These are phyloP conservation scores for Akanthomyces uredinophilus DNA, from an alignment of 2,329 filamentous ascomycete genomes.

Conservation along the genomic window DNA sequence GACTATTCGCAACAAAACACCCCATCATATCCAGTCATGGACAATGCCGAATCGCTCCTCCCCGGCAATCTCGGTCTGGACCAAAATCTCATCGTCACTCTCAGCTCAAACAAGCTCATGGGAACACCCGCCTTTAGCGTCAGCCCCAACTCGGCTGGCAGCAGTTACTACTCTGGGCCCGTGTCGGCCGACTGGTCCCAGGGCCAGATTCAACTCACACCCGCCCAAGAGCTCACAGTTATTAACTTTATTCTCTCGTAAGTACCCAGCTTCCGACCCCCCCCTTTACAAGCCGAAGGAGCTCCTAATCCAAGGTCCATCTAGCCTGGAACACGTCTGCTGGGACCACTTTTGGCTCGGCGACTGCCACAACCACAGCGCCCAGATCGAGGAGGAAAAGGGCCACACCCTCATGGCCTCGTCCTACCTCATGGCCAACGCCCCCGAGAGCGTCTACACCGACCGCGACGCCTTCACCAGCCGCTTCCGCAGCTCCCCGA, in stretches of 20 bases:
- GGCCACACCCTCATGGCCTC: constrained; percentile 43
- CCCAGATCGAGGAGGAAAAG: constrained; percentile 27
- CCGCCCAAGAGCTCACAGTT: constrained; percentile 38
- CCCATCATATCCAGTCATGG: constrained; percentile 4
- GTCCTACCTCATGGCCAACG: constrained; percentile 36
- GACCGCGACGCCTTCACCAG: constrained; percentile 22
- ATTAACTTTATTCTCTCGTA: constrained; percentile 53
- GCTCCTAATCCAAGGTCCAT: not conserved
- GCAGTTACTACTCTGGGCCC: constrained; percentile 18
- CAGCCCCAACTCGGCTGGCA: constrained; percentile 23
- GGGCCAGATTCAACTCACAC: constrained; percentile 26
- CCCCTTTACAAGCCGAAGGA: not conserved
- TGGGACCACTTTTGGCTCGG: constrained; percentile 44
- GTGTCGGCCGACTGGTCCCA: constrained; percentile 19
- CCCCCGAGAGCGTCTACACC: constrained; percentile 31
- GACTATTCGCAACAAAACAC: not conserved
- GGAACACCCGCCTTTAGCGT: constrained; percentile 41
- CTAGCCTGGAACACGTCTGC: constrained; percentile 48
- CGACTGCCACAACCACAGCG: constrained; percentile 32
- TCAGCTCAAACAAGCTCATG: constrained; percentile 37
- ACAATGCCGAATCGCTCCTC: not conserved
- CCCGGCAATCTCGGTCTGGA: constrained; percentile 31
- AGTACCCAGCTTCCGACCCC: constrained; percentile 18
- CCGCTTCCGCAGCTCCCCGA: constrained; percentile 21
- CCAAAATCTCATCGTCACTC: constrained; percentile 35